Conservation (phyloP, 2,329 filamentous ascomycete species). For the Hypoxylon sp. region DNA sequence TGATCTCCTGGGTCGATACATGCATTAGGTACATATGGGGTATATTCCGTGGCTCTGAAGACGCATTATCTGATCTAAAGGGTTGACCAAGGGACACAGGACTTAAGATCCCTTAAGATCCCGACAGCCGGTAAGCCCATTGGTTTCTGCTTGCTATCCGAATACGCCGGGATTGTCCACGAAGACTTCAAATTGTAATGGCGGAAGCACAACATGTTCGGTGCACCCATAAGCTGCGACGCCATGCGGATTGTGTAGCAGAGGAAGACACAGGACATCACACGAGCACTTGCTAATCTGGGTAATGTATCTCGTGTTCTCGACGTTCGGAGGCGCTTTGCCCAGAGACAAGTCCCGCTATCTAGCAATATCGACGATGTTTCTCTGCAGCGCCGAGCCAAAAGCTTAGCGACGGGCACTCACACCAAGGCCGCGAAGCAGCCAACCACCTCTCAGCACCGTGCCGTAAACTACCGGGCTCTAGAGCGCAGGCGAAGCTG, state of each 20-base stretch:
- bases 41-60: background rate
- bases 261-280: constrained; percentile 37
- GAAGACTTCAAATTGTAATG: too few relatives aligned
- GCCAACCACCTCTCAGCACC: constrained; percentile 28
- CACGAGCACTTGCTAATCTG: constrained; percentile 42
- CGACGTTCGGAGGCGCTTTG: constrained; percentile 23
- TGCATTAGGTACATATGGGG: too few relatives aligned
- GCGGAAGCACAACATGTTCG: too few relatives aligned
- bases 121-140: too few relatives aligned
- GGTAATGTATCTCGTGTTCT: constrained; percentile 27
- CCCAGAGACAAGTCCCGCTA: constrained; percentile 15
- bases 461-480: background rate
- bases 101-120: too few relatives aligned
- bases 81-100: background rate
- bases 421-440: background rate
- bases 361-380: constrained; percentile 13
- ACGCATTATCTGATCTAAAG: background rate
- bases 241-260: background rate
- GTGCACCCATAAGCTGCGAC: too few relatives aligned
- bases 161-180: too few relatives aligned
- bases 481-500: background rate
- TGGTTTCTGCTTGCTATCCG: too few relatives aligned
- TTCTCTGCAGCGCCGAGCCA: constrained; percentile 31
- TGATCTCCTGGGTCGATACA: too few relatives aligned
- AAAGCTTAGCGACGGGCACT: constrained; percentile 27